Evolutionary conservation across 345 rosid species (phyloP).

Genomic region (Populus simonii): DNA sequence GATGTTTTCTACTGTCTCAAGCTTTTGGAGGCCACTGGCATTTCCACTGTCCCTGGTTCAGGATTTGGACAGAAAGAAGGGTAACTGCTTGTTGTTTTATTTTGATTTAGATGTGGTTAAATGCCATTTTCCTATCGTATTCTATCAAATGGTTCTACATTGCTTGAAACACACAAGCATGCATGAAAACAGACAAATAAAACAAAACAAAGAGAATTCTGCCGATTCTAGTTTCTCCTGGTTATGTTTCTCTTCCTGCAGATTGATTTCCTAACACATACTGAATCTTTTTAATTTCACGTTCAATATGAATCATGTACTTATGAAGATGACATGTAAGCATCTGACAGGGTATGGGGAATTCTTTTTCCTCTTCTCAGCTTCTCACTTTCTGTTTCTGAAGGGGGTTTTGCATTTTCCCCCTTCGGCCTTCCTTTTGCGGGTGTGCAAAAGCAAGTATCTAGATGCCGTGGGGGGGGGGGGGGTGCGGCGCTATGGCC

Average conservation of each 20-base stretch:
- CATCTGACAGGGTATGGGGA: background rate
- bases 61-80: conserved; percentile 99
- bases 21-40: conserved; percentile 97
- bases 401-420: background rate
- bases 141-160: background rate
- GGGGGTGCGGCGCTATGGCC: too few species aligned
- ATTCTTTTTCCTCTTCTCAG: background rate
- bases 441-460: background rate
- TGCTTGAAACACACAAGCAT: background rate
- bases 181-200: background rate
- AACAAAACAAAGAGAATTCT: background rate
- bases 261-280: background rate
- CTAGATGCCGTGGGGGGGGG: too few species aligned
- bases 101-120: background rate
- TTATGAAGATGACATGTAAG: background rate
- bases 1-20: conserved; percentile 97
- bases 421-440: too few species aligned
- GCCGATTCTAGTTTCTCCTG: background rate
- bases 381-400: background rate
- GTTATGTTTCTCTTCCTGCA: background rate
- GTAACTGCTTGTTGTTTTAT: conserved; percentile 28
- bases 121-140: background rate
- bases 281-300: background rate
- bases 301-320: background rate
- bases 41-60: conserved; percentile 98